Percentiles rank a stretch among this genome's conserved stretches.
Conservation (phyloP, 805 yeast species). For the Grigorovia humatica region DNA sequence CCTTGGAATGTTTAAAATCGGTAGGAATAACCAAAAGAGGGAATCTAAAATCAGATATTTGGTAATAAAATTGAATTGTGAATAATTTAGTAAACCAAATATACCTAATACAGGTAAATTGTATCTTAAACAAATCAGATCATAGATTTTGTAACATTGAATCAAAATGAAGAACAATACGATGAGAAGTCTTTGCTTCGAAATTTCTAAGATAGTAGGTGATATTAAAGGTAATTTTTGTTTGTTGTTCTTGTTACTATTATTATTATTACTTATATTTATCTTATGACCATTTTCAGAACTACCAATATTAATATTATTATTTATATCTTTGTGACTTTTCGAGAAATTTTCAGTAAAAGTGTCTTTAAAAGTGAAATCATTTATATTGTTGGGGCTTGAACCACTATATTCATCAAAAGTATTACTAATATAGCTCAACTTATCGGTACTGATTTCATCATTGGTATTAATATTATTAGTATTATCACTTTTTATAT, state of each 20-base stretch:
- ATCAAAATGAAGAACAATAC: conserved; percentile 57
- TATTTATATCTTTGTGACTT: too few relatives aligned
- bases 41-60: conserved; percentile 73
- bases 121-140: conserved; percentile 48
- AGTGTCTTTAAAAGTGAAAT: neutral
- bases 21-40: conserved; percentile 55
- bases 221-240: conserved; percentile 44
- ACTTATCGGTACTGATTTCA: too few relatives aligned
- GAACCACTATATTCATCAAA: neutral
- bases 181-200: conserved; percentile 63
- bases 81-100: conserved; percentile 27
- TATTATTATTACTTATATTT: too few relatives aligned
- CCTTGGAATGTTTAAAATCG: conserved; percentile 66
- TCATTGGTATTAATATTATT: neutral
- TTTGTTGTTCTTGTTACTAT: neutral
- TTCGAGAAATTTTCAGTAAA: neutral
- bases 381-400: neutral
- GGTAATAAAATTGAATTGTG: conserved; percentile 49
- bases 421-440: neutral
- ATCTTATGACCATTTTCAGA: neutral
- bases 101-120: conserved; percentile 21
- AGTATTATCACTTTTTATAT: neutral
- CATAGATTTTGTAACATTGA: conserved; percentile 83
- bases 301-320: too few relatives aligned
- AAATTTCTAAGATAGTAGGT: conserved; percentile 52